These are phyloP conservation scores for Vanderwaltozyma yarrowii DNA, from an alignment of 805 yeast species.

Conservation along the genomic window DNA sequence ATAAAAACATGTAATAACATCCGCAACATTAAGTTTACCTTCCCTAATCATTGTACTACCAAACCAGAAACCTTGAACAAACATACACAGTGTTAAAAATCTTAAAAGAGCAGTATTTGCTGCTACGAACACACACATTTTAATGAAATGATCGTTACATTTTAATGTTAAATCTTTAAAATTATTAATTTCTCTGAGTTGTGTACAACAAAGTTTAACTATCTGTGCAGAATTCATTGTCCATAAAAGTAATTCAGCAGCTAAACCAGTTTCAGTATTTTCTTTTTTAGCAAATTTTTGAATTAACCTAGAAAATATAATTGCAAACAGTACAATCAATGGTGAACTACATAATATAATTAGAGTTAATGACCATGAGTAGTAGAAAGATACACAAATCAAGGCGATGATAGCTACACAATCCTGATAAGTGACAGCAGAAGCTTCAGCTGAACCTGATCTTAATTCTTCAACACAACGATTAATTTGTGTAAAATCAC, in stretches of 20 bases:
- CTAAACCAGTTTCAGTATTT: slow-evolving; percentile 43
- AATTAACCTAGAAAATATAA: slow-evolving; percentile 41
- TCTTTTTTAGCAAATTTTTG: slow-evolving; percentile 42
- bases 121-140: slow-evolving; percentile 38
- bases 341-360: slow-evolving; percentile 72
- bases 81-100: slow-evolving; percentile 55
- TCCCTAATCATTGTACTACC: slow-evolving; percentile 58
- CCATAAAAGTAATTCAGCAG: slow-evolving; percentile 64
- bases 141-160: slow-evolving; percentile 33
- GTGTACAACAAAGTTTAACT: slow-evolving; percentile 53
- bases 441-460: slow-evolving; percentile 54
- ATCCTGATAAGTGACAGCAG: slow-evolving; percentile 48
- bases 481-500: slow-evolving; percentile 54
- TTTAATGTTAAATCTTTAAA: slow-evolving; percentile 28
- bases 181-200: slow-evolving; percentile 37
- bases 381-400: slow-evolving; percentile 54
- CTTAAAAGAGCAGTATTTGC: slow-evolving; percentile 47
- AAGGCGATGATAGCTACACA: slow-evolving; percentile 44
- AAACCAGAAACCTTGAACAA: slow-evolving; percentile 89
- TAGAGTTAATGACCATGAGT: slow-evolving; percentile 79
- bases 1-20: slow-evolving; percentile 73
- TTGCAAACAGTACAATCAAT: slow-evolving; percentile 41
- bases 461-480: slow-evolving; percentile 68
- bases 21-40: slow-evolving; percentile 43
- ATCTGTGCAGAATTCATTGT: slow-evolving; percentile 47